A percentile compares a stretch with the other conserved stretches of the same genome.
phyloP scores from a whole-genome alignment of 2,329 filamentous ascomycete genomes.

The Pestalotiopsis sp. region DNA sequence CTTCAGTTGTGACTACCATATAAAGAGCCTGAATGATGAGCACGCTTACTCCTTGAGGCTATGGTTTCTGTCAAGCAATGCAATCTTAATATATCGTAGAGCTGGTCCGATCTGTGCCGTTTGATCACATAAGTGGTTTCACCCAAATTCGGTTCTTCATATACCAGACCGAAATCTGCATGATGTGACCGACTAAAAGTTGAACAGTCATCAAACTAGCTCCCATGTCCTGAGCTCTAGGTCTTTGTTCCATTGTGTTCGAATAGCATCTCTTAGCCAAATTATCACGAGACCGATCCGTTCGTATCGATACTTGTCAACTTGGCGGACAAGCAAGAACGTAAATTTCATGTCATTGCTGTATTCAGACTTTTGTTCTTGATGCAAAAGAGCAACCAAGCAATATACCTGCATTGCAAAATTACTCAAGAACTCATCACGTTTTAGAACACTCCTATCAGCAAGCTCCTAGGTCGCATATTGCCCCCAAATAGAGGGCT shows the following conservation, averaged over 20 bases:
- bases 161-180: too few relatives aligned
- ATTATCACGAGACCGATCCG: neutral
- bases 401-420: neutral
- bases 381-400: neutral
- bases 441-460: neutral
- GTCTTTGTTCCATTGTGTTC: neutral
- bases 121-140: too few relatives aligned
- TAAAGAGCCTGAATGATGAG: too few relatives aligned
- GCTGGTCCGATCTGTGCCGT: too few relatives aligned
- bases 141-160: too few relatives aligned
- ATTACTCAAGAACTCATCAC: neutral
- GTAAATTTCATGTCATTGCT: neutral
- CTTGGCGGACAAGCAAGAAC: neutral
- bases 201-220: neutral
- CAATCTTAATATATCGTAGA: too few relatives aligned
- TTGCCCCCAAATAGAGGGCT: neutral
- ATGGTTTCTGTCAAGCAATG: too few relatives aligned
- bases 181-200: too few relatives aligned
- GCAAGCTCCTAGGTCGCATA: neutral
- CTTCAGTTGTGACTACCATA: too few relatives aligned
- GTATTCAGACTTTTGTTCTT: neutral
- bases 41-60: too few relatives aligned
- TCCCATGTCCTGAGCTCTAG: neutral
- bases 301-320: neutral
- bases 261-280: neutral